Conservation (phyloP, 805 yeast species). For the Candida nemodendra region DNA sequence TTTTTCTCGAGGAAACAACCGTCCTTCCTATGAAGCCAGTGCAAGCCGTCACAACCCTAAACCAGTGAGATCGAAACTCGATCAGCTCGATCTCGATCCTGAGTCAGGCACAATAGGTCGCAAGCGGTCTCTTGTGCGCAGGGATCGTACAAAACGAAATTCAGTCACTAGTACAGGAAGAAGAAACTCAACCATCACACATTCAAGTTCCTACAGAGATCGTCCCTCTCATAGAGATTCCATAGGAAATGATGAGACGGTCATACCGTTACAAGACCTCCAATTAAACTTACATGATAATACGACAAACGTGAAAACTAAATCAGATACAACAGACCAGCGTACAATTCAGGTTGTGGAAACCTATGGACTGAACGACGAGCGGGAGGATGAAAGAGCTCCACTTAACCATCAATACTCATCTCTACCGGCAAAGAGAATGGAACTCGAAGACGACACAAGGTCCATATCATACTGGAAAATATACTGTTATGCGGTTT, state of each 20-base stretch:
- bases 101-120: constrained; percentile 39
- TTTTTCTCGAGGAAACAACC: constrained; percentile 3
- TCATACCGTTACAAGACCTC: constrained; percentile 4
- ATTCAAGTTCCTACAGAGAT: constrained; percentile 4
- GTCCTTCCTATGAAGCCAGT: too few species aligned
- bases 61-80: background rate
- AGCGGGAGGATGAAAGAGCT: constrained; percentile 25
- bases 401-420: constrained; percentile 25
- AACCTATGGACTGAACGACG: constrained; percentile 18
- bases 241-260: background rate
- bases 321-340: background rate
- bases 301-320: background rate
- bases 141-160: constrained; percentile 55
- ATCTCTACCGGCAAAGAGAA: constrained; percentile 22
- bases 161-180: constrained; percentile 1
- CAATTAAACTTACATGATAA: background rate
- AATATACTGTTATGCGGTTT: constrained; percentile 71
- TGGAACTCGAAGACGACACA: constrained; percentile 22
- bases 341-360: constrained; percentile 13
- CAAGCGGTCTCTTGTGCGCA: constrained; percentile 75
- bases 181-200: constrained; percentile 4
- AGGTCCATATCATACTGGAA: constrained; percentile 58
- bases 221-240: constrained; percentile 1
- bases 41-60: too few species aligned
- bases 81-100: constrained; percentile 19